Base-by-base conservation (phyloP, 169 alveolate species). In the Babesia bovis region DNA sequence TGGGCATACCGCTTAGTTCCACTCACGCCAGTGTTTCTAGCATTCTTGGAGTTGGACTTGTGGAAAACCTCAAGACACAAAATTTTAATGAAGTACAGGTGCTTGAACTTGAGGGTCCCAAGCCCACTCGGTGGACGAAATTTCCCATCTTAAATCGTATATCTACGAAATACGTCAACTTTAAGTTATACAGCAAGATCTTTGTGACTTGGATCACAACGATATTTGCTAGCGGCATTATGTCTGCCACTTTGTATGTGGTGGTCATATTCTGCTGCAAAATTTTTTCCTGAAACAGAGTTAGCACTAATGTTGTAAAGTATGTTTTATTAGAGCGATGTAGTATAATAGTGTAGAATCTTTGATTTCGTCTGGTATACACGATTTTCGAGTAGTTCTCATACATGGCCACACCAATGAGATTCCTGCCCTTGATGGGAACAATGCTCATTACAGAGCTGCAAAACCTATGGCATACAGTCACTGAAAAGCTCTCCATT, bases 1-100 rank as follows among this genome's bases (percentile, higher is more conserved):
- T 91, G 44, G 96, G 96, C 17, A 72, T 92, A 12, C 96, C 96
- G 0, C 82, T 92, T 56, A 89, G 94, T 75, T 90, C 96, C 33
- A 92, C 96, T 21, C 94, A 92, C 53, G 87, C 92, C 74, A 84
- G 88, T 19, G 96, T 92, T 21, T 92, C 95, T 17, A 66, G 91
- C 72, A 92, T 90, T 3, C 79, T 90, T 17, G 96, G 95, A 4
- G 91, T 90, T 42, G 96, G 96, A 9, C 69, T 90, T 49, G 81
- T 87, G 32, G 70, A 33, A 35, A 56, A 57, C 36, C 45, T 55
- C 26, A 56, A 28, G 28, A 23, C 61, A 4, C 68, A 69, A 50
- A 40, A 69, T 4, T 15, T 19, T 35, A 33, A 21, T 7, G 63
- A 55, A 19, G 61, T 73, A 33, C 58, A 35, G 30, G 44, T 50